Percentiles rank a stretch among this genome's conserved stretches.
phyloP scores from a whole-genome alignment of 345 rosid species.

The Populus deltoides region DNA sequence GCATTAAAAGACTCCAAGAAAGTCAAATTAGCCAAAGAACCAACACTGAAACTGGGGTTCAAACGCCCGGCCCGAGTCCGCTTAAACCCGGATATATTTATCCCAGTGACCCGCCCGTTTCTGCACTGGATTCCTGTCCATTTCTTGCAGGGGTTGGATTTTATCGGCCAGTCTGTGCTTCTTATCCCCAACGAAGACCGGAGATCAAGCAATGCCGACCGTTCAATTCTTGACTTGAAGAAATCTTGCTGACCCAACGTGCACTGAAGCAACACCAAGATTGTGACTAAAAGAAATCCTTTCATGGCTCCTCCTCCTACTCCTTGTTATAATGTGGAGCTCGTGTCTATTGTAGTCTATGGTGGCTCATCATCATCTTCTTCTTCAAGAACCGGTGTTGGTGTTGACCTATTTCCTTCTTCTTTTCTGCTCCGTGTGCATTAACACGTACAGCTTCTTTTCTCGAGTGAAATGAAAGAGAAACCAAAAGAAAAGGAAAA shows the following conservation, averaged over 20 bases:
- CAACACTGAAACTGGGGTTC: constrained; percentile 24
- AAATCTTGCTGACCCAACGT: constrained; percentile 29
- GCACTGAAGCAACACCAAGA: constrained; percentile 29
- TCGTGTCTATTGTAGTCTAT: not conserved
- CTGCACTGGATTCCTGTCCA: constrained; percentile 27
- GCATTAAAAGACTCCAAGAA: constrained; percentile 28
- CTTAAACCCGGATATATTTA: constrained; percentile 24
- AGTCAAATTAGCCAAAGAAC: constrained; percentile 18
- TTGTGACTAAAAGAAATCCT: constrained; percentile 1
- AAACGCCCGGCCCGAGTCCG: constrained; percentile 20
- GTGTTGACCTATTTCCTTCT: constrained; percentile 16
- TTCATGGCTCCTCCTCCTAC: constrained; percentile 19
- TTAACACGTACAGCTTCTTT: not conserved
- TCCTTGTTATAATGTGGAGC: not conserved
- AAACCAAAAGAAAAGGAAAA: not conserved
- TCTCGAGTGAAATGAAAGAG: not conserved
- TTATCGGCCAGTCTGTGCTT: constrained; percentile 25
- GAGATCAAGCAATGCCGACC: constrained; percentile 25
- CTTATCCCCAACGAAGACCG: constrained; percentile 30
- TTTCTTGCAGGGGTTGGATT: constrained; percentile 9
- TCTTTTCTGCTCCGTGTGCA: constrained; percentile 4
- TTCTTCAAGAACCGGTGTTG: not conserved
- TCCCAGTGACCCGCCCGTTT: constrained; percentile 24
- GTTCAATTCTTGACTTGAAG: constrained; percentile 25
- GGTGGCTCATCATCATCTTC: not conserved